phyloP scores from a whole-genome alignment of 768 basidiomycete genomes.

The Leccinellum luteum region DNA sequence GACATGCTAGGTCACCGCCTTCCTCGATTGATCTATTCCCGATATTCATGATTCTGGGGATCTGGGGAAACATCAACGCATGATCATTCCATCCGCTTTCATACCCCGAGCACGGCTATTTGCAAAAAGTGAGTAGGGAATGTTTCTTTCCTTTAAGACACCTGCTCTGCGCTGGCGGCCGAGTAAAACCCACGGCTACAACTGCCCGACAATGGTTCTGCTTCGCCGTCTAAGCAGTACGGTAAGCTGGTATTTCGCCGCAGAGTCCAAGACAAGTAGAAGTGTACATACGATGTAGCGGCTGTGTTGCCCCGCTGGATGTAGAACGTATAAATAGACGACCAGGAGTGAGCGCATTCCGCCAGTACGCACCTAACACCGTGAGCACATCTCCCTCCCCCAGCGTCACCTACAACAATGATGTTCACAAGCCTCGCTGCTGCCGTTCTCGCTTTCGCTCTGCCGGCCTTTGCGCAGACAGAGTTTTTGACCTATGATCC shows the following conservation, averaged over 20 bases:
- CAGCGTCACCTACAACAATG: constrained; percentile 14
- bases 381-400: not conserved
- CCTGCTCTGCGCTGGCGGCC: not conserved
- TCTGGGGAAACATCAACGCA: not conserved
- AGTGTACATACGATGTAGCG: not conserved
- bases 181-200: not conserved
- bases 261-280: not conserved
- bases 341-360: not conserved
- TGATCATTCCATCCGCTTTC: not conserved
- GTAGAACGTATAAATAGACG: constrained; percentile 15
- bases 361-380: not conserved
- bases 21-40: not conserved
- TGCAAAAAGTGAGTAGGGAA: not conserved
- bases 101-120: not conserved
- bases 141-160: not conserved
- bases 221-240: not conserved
- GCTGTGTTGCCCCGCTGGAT: not conserved
- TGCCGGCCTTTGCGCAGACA: constrained; percentile 16
- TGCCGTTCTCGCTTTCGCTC: constrained; percentile 10
- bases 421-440: constrained; percentile 17
- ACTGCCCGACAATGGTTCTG: not conserved
- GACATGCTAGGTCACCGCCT: not conserved
- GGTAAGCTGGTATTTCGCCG: not conserved
- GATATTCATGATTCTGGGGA: not conserved
- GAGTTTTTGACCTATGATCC: constrained; percentile 29